Evolutionary conservation across 441 rosid species (phyloP), one percentile per base, ranked within the genome.

Genomic region (Jatropha multifida): DNA sequence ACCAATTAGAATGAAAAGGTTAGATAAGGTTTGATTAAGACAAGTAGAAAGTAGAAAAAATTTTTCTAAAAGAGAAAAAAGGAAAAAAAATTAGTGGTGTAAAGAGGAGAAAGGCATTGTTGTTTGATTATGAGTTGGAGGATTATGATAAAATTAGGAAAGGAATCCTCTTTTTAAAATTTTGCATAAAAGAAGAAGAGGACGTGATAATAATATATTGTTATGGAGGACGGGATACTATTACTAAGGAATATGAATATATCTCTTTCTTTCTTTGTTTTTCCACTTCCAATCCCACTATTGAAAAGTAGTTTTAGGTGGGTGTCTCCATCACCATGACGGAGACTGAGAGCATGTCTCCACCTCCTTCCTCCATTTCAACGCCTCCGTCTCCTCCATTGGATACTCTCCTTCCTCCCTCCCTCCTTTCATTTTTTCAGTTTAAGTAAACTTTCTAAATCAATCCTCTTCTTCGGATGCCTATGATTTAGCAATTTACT

Each of bases 41-140:
- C 48, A 69, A 37, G 26, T 55, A 54, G 49, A 38, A 38, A 52
- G 20, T 5, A 2, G 37, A 23, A 1, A 3, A 23, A 23, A 23
- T 0, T 23, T 23, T 23, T 23, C 0, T 23, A 23, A 23, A 56
- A 42, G 13, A 0, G 17, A 32, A 3, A 40, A 6, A 9, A 32
- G 12, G 20, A 11, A 23, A 7, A 37, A 14, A 20, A 66, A 66
- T 10, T 13, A 48, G 23, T 1, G 40, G 56, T 15, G 37, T 7
- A n/a, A 6, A 14, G 63, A 51, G 48, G 62, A 7, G 32, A 75
- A 54, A 61, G 49, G 54, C 15, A 3, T 54, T 51, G 26, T 72
- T 44, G 77, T 67, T 69, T 76, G 63, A 26, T 72, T 14, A 44
- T 55, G 62, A 76, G 52, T 7, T 26, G 69, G 32, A 38, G 26